Base-by-base conservation (phyloP, 2,329 filamentous ascomycete genomes). In the Cladosporium sp. region DNA sequence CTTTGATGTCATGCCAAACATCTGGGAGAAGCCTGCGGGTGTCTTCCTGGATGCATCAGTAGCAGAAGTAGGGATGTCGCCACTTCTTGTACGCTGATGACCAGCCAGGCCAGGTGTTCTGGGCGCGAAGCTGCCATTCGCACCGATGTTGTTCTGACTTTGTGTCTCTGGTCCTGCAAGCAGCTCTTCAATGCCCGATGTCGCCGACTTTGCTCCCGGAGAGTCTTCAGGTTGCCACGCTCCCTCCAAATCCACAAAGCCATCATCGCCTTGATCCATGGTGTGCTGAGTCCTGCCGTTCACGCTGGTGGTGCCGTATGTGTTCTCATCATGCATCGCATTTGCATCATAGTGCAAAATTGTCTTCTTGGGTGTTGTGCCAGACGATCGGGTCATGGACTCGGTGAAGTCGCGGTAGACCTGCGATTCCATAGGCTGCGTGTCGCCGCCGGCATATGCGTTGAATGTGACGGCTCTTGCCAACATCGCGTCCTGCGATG, bases 361-460 rank as follows among this genome's bases (percentile, higher is more conserved):
- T 22, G 51, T 54, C 60, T 59, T 69, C 58, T 59, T 61, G 51
- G 61, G 63, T 25, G 63, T 65, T 4, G 52, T 61, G 37, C 45
- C 39, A 12, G 51, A 62, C 5, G 43, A 40, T n/a, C 25, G 39
- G 7, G 49, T 40, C 17, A 68, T 68, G 40, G 73, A 75, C 45
- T 74, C 76, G 12, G 70, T 72, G 60, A 68, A 76, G 20, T 75
- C 66, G 49, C 68, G 74, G 65, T 77, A 76, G 47, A 79, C 73
- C 62, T 80, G 78, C 55, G 76, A 77, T 56, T 77, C 75, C 64
- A 72, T 71, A 22, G 73, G 72, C 67, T 80, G 78, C 1, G 78
- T 80, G 61, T 80, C 78, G 51, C 76, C 77, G 51, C 71, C 70
- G 15, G 61, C 64, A 49, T 68, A 74, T 36, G 67, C 74, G 22